phyloP scores from a whole-genome alignment of 2,329 filamentous ascomycete species.

The Claviceps spartinae region DNA sequence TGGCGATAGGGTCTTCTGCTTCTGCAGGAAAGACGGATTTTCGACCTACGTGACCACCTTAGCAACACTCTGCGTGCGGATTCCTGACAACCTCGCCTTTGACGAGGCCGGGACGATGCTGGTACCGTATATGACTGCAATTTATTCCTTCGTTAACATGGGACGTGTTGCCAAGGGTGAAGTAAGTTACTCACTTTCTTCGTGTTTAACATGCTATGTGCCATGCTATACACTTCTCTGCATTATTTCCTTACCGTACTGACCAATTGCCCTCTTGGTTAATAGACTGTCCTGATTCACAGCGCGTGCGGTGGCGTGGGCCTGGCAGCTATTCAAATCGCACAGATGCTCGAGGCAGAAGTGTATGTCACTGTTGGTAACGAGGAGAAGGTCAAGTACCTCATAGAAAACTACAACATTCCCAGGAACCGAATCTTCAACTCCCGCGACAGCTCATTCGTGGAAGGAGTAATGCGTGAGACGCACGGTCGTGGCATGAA shows the following conservation, averaged over 20 bases:
- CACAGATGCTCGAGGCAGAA: neutral
- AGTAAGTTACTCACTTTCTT: neutral
- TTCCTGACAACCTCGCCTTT: constrained; percentile 14
- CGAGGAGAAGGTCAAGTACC: neutral
- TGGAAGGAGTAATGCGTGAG: constrained; percentile 6
- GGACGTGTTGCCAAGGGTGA: constrained; percentile 6
- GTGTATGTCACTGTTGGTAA: neutral
- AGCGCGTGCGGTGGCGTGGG: constrained; percentile 18
- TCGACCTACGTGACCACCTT: neutral
- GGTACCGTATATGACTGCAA: constrained; percentile 18
- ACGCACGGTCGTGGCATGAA: constrained; percentile 15
- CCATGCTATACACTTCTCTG: too few relatives aligned
- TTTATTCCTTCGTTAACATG: constrained; percentile 7
- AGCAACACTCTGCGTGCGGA: neutral
- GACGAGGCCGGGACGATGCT: constrained; percentile 21
- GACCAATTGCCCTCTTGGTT: neutral
- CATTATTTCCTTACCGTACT: neutral
- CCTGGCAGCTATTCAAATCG: constrained; percentile 14
- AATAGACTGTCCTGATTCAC: constrained; percentile 19
- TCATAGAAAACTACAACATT: neutral
- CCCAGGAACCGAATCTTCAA: neutral
- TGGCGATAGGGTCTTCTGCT: constrained; percentile 22
- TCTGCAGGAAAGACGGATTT: neutral
- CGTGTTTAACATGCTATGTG: neutral
- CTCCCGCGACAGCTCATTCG: neutral